Evolutionary conservation across 352 stramenopile species (phyloP), one percentile per base, ranked within the genome.

Genomic region (Globisporangium uncinulatum): DNA sequence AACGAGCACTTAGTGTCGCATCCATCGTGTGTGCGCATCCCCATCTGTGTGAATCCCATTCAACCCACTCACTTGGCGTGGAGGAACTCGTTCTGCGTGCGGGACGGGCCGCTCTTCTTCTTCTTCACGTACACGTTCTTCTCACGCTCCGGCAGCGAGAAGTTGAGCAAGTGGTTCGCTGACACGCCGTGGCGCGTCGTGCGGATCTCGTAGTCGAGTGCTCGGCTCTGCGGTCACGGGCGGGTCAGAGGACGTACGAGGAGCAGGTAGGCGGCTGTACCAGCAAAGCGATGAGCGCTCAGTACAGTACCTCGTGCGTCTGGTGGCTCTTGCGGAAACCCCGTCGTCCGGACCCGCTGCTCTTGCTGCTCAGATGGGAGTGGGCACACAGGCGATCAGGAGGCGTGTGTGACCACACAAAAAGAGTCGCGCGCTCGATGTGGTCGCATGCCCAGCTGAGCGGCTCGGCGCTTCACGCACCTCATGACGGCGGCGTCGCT

Each of bases 161-260:
- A 94, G 54, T 94, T 94, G 50, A 94, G 74, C 65, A 94, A 63
- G 57, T 94, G 81, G 54, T 94, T 94, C 52, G 82, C 84, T 20
- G 77, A 85, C 37, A 92, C 69, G 36, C 80, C 81, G 31, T 88
- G 77, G 44, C 82, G 79, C 14, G 74, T 84, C 56, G 78, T 62
- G 37, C 78, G 74, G 19, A 74, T 71, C 50, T 86, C 76, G 36
- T 74, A 75, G 49, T 85, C 73, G 56, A 85, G 70, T 19, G 69
- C 69, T 50, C 70, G 76, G 61, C 76, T 85, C 75, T 85, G 56
- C 17, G 54, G 14, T 19, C 13, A 15, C 8, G 43, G 15, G 42
- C 15, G 42, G 6, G 42, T 47, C 43, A 48, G 43, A 17, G 43
- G 6, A 8, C n/a, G 24, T 29, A 29, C 24, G 24, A 29, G 2